Base-by-base conservation (phyloP, 2,329 filamentous ascomycete genomes). In the Dactylellina cionopaga region DNA sequence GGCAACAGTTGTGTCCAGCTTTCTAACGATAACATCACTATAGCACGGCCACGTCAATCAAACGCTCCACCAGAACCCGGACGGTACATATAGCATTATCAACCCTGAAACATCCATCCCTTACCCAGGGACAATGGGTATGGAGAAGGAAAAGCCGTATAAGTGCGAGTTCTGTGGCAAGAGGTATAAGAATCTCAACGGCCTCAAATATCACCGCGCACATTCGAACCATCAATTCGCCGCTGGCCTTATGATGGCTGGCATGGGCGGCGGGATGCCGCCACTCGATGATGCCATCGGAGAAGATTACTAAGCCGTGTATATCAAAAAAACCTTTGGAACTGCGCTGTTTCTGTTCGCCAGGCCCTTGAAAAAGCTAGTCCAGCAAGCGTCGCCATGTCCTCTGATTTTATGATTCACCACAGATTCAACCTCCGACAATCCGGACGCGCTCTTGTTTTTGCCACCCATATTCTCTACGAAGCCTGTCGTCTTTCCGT, bases 141-240 rank as follows among this genome's bases (percentile, higher is more conserved):
- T 99, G 95, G 95, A 99, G 82, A 99, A 98, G 81, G 94, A 98
- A 83, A 99, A 99, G 83, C 95, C 95, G 1, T 98, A 98, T 80
- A 93, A 93, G 79, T 99, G 95, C 81, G 93, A 98, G 75, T 90
- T 92, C 9, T 99, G 95, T 79, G 93, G 94, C 78, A 99, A 99
- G 84, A 90, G 95, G 56, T 99, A 99, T 83, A 99, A 99, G 88
- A 99, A 99, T 79, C 82, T 99, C 73, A 99, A 99, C 81, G 95
- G 95, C 5, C 86, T 99, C 74, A 99, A 99, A 88, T 99, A 99
- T 79, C 88, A 90, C 25, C 76, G 76, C 31, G 75, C 75, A 33
- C 76, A 77, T 54, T 77, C 78, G 79, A 83, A 65, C 80, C 84
- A 76, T 82, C 74, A 75, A 17, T 71, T 69, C 41, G 51, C 75